Conservation (phyloP, 1,284 basidiomycete species). For the Hemileia vastatrix region DNA sequence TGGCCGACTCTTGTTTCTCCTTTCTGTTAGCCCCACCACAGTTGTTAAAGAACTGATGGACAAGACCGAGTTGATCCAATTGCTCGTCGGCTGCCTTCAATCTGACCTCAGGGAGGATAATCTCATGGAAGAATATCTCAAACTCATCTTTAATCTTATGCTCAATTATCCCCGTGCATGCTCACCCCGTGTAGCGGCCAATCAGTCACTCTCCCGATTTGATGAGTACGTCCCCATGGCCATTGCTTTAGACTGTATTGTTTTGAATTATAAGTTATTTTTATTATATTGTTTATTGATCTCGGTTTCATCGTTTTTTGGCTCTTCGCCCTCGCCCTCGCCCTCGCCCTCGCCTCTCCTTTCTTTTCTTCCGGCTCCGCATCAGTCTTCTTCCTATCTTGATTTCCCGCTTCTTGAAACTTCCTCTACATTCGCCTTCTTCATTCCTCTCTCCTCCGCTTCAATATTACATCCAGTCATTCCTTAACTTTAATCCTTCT, state of each 20-base stretch:
- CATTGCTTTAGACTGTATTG: too few relatives aligned
- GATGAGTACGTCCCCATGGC: neutral
- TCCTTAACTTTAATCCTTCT: conserved; percentile 17
- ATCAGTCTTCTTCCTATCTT: conserved; percentile 14
- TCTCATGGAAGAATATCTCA: conserved; percentile 63
- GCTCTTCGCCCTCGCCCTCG: neutral
- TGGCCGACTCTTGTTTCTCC: conserved; percentile 53
- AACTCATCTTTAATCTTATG: conserved; percentile 64
- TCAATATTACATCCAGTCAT: conserved; percentile 9
- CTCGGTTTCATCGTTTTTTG: too few relatives aligned
- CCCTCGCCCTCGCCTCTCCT: neutral
- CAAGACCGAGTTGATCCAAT: conserved; percentile 47
- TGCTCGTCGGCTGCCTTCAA: conserved; percentile 50
- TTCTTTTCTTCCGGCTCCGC: neutral
- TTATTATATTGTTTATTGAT: neutral
- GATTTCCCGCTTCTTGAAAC: conserved; percentile 7
- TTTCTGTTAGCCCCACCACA: conserved; percentile 26
- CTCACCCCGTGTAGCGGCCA: neutral
- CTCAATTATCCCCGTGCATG: conserved; percentile 53
- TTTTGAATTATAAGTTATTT: neutral
- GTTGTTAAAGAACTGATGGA: conserved; percentile 17
- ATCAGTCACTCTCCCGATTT: neutral
- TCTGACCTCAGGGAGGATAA: conserved; percentile 58
- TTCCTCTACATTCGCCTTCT: conserved; percentile 1
- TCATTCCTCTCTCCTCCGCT: conserved; percentile 12